phyloP scores from a whole-genome alignment of 2,329 filamentous ascomycete species.

The Cytospora leucostoma region DNA sequence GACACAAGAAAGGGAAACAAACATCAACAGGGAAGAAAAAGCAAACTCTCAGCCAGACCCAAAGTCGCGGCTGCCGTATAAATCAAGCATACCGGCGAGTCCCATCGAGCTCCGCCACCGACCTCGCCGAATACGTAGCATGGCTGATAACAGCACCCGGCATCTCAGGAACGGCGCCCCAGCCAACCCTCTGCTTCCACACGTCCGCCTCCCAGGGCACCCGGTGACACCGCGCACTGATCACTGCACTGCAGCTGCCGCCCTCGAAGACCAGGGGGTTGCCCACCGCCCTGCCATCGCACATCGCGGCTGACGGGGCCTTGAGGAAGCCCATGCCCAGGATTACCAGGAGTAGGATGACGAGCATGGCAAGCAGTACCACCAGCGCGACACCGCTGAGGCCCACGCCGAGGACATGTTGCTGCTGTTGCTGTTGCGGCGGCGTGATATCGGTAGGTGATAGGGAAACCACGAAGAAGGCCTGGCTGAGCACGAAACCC shows the following conservation, averaged over 20 bases:
- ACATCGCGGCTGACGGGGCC: slow-evolving; percentile 39
- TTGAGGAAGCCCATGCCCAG: slow-evolving; percentile 44
- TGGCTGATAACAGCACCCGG: slow-evolving; percentile 44
- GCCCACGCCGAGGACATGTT: slow-evolving; percentile 37
- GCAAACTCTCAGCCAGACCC: background rate
- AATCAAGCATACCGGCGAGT: slow-evolving; percentile 43
- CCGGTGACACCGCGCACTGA: slow-evolving; percentile 52
- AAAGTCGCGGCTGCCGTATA: background rate
- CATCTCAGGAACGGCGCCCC: slow-evolving; percentile 49
- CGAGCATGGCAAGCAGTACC: slow-evolving; percentile 44
- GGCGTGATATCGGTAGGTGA: slow-evolving; percentile 25
- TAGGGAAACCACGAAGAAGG: slow-evolving; percentile 40
- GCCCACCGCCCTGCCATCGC: slow-evolving; percentile 41
- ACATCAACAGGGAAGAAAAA: slow-evolving; percentile 4
- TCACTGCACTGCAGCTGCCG: slow-evolving; percentile 54
- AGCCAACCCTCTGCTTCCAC: slow-evolving; percentile 43
- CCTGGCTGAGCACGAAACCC: slow-evolving; percentile 49
- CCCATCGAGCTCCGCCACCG: slow-evolving; percentile 38
- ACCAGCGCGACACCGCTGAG: slow-evolving; percentile 48
- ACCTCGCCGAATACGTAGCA: slow-evolving; percentile 47
- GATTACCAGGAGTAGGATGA: slow-evolving; percentile 38
- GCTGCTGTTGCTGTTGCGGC: slow-evolving; percentile 21
- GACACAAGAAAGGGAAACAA: background rate
- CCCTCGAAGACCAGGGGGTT: slow-evolving; percentile 52
- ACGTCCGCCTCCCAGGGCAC: slow-evolving; percentile 37